Evolutionary conservation across 208 protist genomes (phyloP), one percentile per base, ranked within the genome.

Genomic region (Leishmania aethiopica): DNA sequence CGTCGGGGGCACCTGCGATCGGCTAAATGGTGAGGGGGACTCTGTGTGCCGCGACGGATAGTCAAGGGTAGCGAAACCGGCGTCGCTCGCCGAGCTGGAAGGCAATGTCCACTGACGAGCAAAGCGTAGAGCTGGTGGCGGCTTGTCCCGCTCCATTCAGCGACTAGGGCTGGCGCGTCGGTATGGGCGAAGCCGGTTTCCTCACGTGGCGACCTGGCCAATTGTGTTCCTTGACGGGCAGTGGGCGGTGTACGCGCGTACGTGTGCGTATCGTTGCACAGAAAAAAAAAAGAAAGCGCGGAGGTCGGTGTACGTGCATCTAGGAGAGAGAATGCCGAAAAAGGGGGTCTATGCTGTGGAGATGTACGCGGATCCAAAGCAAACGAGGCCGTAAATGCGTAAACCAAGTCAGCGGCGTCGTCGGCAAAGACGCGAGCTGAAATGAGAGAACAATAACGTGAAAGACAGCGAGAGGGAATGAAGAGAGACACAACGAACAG

Each of bases 81-180:
- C 67, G 32, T 53, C 28, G 47, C 64, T 11, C 17, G 4, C 37
- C 45, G 60, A 28, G 7, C 28, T 45, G 5, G 82, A 79, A 10
- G 82, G 57, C 72, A 77, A 59, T 13, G 83, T 86, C 83, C 83
- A 86, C 74, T 86, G 83, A 11, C 83, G 83, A 42, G 83, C 53
- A 59, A 83, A 86, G 45, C 32, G 78, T 37, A 85, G 77, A 2
- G 72, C 25, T 28, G 77, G 73, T 32, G 37, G 76, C 64, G 64
- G 77, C 32, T 55, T 15, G 4, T 74, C 70, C 55, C 55, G 82
- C 67, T 60, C 22, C 82, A 81, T 81, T 28, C 25, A n/a, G n/a
- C 35, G 75, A 15, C 5, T 1, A 17, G 35, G 35, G 19, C 55
- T n/a, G 53, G 2, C 11, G 40, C 49, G 55, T 47, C 32, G 35